phyloP scores from a whole-genome alignment of 495 filamentous ascomycete genomes.

The Penicillium dipodomyicola region DNA sequence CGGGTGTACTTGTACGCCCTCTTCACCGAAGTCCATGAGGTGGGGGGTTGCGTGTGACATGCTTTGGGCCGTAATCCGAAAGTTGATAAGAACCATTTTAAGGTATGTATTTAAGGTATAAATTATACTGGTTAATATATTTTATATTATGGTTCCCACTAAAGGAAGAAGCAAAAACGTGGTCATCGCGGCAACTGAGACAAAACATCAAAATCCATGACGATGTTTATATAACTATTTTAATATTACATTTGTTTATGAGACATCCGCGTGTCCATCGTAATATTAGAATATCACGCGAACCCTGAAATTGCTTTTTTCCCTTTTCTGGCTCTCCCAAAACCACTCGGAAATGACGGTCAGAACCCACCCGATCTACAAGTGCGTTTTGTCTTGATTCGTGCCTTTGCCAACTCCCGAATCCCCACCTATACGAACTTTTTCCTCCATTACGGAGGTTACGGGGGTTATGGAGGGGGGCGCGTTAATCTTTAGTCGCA shows the following conservation, averaged over 20 bases:
- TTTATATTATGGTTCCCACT: not conserved
- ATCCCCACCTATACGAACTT: conserved; percentile 19
- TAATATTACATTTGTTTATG: too few relatives aligned
- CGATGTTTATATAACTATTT: too few relatives aligned
- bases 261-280: too few relatives aligned
- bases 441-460: conserved; percentile 4
- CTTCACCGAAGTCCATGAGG: conserved; percentile 2
- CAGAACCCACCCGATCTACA: conserved; percentile 25
- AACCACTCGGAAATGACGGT: not conserved
- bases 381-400: conserved; percentile 18
- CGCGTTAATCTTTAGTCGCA: conserved; percentile 9
- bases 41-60: not conserved
- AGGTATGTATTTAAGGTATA: not conserved
- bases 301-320: not conserved
- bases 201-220: conserved; percentile 10
- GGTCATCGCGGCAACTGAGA: conserved; percentile 20
- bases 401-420: conserved; percentile 3
- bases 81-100: not conserved
- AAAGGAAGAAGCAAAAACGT: not conserved
- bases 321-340: not conserved
- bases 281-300: too few relatives aligned
- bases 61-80: not conserved
- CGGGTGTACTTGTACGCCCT: not conserved
- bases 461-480: conserved; percentile 1
- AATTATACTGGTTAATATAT: not conserved